Percentiles rank a stretch among this genome's conserved stretches.
phyloP scores from a whole-genome alignment of 164 flowering plant species.

The Tetrastigma voinierianum region DNA sequence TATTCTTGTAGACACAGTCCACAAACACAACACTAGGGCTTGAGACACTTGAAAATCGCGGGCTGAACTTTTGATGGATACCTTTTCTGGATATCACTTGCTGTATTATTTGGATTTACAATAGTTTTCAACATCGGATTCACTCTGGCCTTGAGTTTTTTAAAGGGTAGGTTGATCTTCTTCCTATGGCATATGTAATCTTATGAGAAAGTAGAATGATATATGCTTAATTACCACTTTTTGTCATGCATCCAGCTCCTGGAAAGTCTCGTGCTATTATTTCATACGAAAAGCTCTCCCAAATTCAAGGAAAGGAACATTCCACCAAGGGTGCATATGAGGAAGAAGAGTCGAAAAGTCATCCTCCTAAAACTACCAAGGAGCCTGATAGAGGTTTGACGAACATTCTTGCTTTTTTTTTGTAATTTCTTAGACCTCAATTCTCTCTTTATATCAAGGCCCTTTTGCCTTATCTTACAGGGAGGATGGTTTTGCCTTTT shows the following conservation, averaged over 20 bases:
- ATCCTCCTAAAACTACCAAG: slow-evolving; percentile 5
- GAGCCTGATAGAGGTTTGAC: slow-evolving; percentile 36
- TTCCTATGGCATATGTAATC: not conserved
- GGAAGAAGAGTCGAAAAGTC: slow-evolving; percentile 14
- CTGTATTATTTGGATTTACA: slow-evolving; percentile 49
- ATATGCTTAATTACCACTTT: not conserved
- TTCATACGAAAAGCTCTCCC: slow-evolving; percentile 51
- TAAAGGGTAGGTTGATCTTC: slow-evolving; percentile 40
- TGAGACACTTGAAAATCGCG: slow-evolving; percentile 43
- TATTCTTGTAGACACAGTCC: slow-evolving; percentile 26
- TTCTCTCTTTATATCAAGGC: not conserved
- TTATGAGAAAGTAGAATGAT: not conserved
- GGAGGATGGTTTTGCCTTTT: slow-evolving; percentile 58
- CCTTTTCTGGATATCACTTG: slow-evolving; percentile 56
- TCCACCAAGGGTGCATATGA: slow-evolving; percentile 2
- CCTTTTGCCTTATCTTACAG: slow-evolving; percentile 25
- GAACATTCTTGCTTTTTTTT: not conserved
- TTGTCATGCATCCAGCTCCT: slow-evolving; percentile 39
- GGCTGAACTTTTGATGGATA: slow-evolving; percentile 44
- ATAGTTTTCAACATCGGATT: slow-evolving; percentile 51
- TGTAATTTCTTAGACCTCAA: not conserved
- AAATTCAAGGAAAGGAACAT: slow-evolving; percentile 30
- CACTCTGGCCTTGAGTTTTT: slow-evolving; percentile 46
- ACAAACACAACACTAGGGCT: slow-evolving; percentile 46
- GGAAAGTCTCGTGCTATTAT: slow-evolving; percentile 52